Evolutionary conservation across 371 early-diverging fungal species (phyloP).

Genomic region (Apophysomyces trapeziformis): DNA sequence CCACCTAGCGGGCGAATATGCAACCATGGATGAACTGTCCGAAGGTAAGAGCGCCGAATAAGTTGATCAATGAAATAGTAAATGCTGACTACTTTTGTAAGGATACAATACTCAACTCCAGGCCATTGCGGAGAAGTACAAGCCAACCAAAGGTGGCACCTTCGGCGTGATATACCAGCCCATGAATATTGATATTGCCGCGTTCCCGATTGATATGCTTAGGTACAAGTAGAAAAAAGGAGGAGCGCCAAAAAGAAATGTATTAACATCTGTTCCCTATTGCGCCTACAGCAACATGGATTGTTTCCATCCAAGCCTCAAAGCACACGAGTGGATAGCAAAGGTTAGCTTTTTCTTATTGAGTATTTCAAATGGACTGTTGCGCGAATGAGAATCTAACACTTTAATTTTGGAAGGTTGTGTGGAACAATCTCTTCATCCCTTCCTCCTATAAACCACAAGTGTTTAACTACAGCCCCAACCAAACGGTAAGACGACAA

Average conservation of each 20-base stretch:
- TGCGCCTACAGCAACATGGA: conserved; percentile 15
- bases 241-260: too few species aligned
- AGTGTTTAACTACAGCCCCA: background rate
- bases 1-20: conserved; percentile 4
- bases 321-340: conserved; percentile 17
- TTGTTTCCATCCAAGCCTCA: conserved; percentile 23
- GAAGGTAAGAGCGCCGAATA: background rate
- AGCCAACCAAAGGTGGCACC: conserved; percentile 3
- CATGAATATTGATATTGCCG: conserved; percentile 11
- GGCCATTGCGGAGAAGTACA: conserved; percentile 18
- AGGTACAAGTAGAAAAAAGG: conserved; percentile 7
- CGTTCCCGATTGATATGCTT: conserved; percentile 13
- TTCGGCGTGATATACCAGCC: conserved; percentile 19
- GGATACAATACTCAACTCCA: conserved; percentile 16
- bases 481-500: conserved; percentile 13
- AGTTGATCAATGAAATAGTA: too few species aligned
- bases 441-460: conserved; percentile 10
- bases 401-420: background rate
- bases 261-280: background rate
- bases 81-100: background rate
- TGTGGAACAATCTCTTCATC: conserved; percentile 22
- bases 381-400: too few species aligned
- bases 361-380: too few species aligned
- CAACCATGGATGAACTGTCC: conserved; percentile 6
- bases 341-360: conserved; percentile 8